Base-by-base conservation (phyloP, 768 basidiomycete genomes). In the Filobasidium floriforme region DNA sequence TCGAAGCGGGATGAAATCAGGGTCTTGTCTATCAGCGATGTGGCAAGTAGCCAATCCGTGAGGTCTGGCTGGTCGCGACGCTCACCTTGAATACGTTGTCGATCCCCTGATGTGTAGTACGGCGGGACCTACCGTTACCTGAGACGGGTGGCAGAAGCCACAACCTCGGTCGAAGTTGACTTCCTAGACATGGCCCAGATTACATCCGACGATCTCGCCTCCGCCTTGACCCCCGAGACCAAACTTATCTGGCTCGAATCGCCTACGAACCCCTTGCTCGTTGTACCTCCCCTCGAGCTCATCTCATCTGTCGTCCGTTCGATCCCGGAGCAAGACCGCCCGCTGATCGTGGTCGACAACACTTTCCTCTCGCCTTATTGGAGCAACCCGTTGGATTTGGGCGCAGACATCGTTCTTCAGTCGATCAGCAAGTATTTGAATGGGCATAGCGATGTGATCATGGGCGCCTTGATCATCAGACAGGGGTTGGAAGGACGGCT, bases 321-420 rank as follows among this genome's bases (percentile, higher is more conserved):
- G 0, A 86, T 88, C 61, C 74, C 77, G 0, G 69, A 60, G 12
- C 83, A 85, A 0, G 69, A 73, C 12, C 69, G 74, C 19, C 92
- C 93, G 0, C 81, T 92, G 32, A 85, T 99, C 15, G 84, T 93
- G 57, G 88, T 97, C 54, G 93, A 97, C 82, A 92, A 89, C 81
- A 96, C 92, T 26, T 96, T 94, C 84, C 83, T 92, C 46, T 93
- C 91, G 0, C 90, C 94, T 0, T 97, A 86, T 81, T 97, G 88
- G 81, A 84, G 86, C 44, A 90, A 90, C 0, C 93, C 93, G 0
- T 85, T 97, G 41, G 85, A 29, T 85, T 75, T 79, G 19, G 78
- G 81, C 18, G 94, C 91, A 15, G 91, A 94, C 76, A 81, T 96
- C 70, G 89, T 91, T 70, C 68, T 91, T 5, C 91, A 96, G 26